Evolutionary conservation across 2,329 filamentous ascomycete species (phyloP).

Genomic region (Emergomyces orientalis): DNA sequence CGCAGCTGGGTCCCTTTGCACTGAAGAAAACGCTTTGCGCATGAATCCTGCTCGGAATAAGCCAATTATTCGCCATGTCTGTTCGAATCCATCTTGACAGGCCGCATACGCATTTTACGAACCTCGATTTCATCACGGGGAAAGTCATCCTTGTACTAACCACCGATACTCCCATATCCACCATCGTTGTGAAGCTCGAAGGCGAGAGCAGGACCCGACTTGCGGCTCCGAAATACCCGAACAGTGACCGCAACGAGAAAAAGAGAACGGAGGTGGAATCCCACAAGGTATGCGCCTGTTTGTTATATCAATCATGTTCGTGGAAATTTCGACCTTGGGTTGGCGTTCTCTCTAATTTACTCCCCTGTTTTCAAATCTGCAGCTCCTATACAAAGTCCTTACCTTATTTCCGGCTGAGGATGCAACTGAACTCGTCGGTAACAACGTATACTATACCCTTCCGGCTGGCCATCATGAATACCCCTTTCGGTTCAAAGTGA

Average conservation of each 20-base stretch:
- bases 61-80: constrained; percentile 30
- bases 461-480: constrained; percentile 40
- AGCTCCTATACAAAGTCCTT: constrained; percentile 41
- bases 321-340: not conserved
- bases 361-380: not conserved
- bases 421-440: constrained; percentile 28
- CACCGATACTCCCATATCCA: constrained; percentile 36
- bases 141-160: constrained; percentile 36
- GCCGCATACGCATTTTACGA: constrained; percentile 38
- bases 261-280: constrained; percentile 41
- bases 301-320: not conserved
- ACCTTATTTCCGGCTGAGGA: constrained; percentile 40
- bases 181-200: constrained; percentile 42
- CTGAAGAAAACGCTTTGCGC: not conserved
- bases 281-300: constrained; percentile 36
- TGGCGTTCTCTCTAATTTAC: not conserved
- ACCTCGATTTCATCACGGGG: constrained; percentile 40
- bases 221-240: constrained; percentile 31
- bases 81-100: constrained; percentile 38
- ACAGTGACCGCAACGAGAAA: constrained; percentile 38
- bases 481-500: constrained; percentile 42
- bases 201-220: constrained; percentile 41
- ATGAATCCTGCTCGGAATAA: not conserved
- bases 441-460: constrained; percentile 36
- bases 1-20: not conserved